Conservation (phyloP, 2,329 filamentous ascomycete species). For the Metarhizium anisopliae region DNA sequence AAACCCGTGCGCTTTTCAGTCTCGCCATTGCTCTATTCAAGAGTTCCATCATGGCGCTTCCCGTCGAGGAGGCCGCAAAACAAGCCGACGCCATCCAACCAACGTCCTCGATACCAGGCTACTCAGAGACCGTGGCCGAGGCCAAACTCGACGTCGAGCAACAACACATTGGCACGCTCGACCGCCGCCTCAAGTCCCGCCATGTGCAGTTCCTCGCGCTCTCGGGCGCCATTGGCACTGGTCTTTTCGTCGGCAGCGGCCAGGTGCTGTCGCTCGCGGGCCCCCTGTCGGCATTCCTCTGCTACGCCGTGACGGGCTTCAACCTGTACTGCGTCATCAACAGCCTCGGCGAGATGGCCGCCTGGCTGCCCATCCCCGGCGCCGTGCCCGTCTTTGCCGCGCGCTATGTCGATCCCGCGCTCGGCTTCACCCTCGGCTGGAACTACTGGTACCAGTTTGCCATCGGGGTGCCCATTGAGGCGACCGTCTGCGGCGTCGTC, state of each 20-base stretch:
- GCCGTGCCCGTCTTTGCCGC: slow-evolving; percentile 40
- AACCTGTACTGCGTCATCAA: slow-evolving; percentile 40
- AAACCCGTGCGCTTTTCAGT: too few relatives aligned
- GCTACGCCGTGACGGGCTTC: slow-evolving; percentile 33
- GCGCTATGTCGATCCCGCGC: slow-evolving; percentile 37
- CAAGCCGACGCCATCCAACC: not conserved
- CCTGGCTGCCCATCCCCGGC: slow-evolving; percentile 51
- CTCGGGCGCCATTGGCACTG: slow-evolving; percentile 33
- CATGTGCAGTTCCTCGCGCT: slow-evolving; percentile 34
- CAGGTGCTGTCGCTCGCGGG: slow-evolving; percentile 33
- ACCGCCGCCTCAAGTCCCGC: slow-evolving; percentile 29
- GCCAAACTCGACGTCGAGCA: not conserved
- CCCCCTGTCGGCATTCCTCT: slow-evolving; percentile 31
- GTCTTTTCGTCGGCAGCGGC: slow-evolving; percentile 34
- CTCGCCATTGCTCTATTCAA: not conserved
- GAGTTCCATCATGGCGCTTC: not conserved
- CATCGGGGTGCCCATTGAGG: slow-evolving; percentile 38
- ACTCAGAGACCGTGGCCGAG: not conserved
- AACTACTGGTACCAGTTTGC: slow-evolving; percentile 44
- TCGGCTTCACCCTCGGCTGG: slow-evolving; percentile 41
- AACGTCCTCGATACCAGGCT: not conserved
- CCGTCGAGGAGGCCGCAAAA: not conserved
- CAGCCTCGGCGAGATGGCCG: slow-evolving; percentile 48
- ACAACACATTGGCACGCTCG: slow-evolving; percentile 24
- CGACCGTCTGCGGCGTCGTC: slow-evolving; percentile 36